Base-by-base conservation (phyloP, 2,329 filamentous ascomycete genomes). In the Alternaria sp. region DNA sequence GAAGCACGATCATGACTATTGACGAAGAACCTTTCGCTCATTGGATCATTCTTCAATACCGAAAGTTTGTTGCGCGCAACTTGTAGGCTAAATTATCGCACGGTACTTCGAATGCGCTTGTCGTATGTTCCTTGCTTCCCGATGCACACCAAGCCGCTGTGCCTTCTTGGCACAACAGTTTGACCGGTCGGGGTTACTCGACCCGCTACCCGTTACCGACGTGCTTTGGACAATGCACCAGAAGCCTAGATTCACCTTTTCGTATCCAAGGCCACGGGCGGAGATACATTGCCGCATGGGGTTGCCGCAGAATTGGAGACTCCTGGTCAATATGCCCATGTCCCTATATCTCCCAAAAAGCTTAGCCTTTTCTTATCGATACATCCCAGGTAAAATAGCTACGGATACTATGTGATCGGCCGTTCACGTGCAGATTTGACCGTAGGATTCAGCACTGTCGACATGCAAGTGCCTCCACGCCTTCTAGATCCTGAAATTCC, bases 161-260 rank as follows among this genome's bases (percentile, higher is more conserved):
- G 14, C 30, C n/a, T 49, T 60, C 30, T 49, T 56, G 58, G 58
- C 51, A 14, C 25, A 23, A 41, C 15, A 43, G 15, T 46, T 37
- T 37, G 33, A 25, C 18, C 21, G 26, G 23, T 25, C n/a, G 23
- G 51, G 58, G 18, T 60, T 15, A 37, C 18, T 33, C 21, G 25
- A 55, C 15, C 57, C 57, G 57, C 23, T 28, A 11, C 23, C 26
- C 26, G 55, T 56, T 49, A 41, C 58, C 51, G 51, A 47, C 41
- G 44, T 20, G 6, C 9, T 49, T 56, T 25, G 44, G 15, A 21
- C 51, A 47, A 23, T 53, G 28, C 28, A 41, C 20, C 30, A 25
- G 30, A 53, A 53, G 49, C 20, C 30, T 37, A 53, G 20, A 37
- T 37, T 23, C 28, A 53, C 23, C 49, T 21, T 18, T 41, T 53